Percentiles rank a stretch among this genome's conserved stretches.
phyloP scores from a whole-genome alignment of 352 stramenopile genomes.

The Globisporangium spinosum region DNA sequence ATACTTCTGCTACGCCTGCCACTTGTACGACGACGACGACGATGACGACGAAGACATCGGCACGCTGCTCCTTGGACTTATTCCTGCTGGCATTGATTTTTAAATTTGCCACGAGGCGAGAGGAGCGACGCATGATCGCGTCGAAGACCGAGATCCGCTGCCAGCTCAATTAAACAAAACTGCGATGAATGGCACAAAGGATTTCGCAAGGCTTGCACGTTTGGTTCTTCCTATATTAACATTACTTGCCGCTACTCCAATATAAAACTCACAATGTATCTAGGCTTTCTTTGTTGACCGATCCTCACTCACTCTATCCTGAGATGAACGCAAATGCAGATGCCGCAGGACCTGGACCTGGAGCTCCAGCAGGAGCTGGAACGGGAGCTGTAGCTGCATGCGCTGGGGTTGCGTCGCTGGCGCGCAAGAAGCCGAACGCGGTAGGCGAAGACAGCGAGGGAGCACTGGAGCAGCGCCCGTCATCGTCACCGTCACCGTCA shows the following conservation, averaged over 20 bases:
- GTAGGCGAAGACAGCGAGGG: constrained; percentile 41
- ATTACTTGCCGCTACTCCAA: neutral
- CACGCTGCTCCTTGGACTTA: neutral
- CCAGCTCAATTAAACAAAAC: neutral
- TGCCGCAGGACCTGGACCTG: constrained; percentile 21
- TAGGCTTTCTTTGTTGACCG: neutral
- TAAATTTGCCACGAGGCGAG: neutral
- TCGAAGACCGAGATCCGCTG: neutral
- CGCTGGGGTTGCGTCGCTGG: constrained; percentile 27
- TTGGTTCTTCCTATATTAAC: neutral
- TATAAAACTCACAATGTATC: neutral
- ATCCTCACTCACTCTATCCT: constrained; percentile 17
- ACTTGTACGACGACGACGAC: neutral
- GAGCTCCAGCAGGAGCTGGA: neutral
- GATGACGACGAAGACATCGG: neutral
- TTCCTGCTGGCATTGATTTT: constrained; percentile 1
- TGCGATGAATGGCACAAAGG: neutral
- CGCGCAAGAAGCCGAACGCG: constrained; percentile 54
- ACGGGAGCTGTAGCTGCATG: neutral
- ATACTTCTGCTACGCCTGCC: neutral
- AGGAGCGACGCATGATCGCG: neutral
- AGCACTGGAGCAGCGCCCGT: constrained; percentile 1
- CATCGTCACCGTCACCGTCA: constrained; percentile 5
- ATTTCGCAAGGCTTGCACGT: too few relatives aligned
- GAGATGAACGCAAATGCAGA: constrained; percentile 70